Percentiles rank a stretch among this genome's conserved stretches.
Evolutionary conservation across 495 filamentous ascomycete genomes (phyloP).

Genomic region (Saxophila tyrrhenica): DNA sequence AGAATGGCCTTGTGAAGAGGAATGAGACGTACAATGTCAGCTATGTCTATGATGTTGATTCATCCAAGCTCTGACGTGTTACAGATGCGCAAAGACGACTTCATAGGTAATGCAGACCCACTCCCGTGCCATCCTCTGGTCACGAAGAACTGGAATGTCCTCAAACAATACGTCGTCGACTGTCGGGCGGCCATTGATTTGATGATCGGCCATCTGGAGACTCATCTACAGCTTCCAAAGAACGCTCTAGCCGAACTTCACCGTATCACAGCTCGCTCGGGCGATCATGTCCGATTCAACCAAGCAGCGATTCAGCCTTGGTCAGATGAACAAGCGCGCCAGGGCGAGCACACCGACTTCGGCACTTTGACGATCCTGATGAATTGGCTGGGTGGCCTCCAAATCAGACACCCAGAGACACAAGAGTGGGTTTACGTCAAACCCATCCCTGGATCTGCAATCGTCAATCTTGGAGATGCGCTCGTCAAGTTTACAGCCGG

Average conservation of each 20-base stretch:
- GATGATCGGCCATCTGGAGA: constrained; percentile 11
- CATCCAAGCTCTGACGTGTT: not conserved
- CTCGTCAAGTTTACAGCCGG: constrained; percentile 54
- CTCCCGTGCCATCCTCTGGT: constrained; percentile 6
- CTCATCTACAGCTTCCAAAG: constrained; percentile 10
- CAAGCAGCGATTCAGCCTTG: constrained; percentile 3
- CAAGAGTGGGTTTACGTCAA: constrained; percentile 46
- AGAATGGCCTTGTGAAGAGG: constrained; percentile 41
- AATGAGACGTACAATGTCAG: constrained; percentile 56
- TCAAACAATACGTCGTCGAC: constrained; percentile 5
- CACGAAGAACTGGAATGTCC: constrained; percentile 5
- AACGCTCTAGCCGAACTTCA: constrained; percentile 12
- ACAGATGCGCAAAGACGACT: constrained; percentile 15
- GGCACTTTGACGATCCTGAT: constrained; percentile 49
- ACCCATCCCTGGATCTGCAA: constrained; percentile 45
- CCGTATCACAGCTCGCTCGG: constrained; percentile 8
- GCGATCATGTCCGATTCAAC: constrained; percentile 19
- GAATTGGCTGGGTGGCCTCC: constrained; percentile 50
- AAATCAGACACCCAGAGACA: constrained; percentile 38
- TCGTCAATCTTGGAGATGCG: constrained; percentile 58
- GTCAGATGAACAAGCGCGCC: not conserved
- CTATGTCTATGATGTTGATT: not conserved
- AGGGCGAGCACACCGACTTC: constrained; percentile 28
- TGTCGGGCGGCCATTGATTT: constrained; percentile 14
- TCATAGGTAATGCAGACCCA: constrained; percentile 10